A percentile compares a stretch with the other conserved stretches of the same genome.
These are phyloP conservation scores for Mycena vitilis DNA, from an alignment of 768 basidiomycete genomes.

Conservation along the genomic window DNA sequence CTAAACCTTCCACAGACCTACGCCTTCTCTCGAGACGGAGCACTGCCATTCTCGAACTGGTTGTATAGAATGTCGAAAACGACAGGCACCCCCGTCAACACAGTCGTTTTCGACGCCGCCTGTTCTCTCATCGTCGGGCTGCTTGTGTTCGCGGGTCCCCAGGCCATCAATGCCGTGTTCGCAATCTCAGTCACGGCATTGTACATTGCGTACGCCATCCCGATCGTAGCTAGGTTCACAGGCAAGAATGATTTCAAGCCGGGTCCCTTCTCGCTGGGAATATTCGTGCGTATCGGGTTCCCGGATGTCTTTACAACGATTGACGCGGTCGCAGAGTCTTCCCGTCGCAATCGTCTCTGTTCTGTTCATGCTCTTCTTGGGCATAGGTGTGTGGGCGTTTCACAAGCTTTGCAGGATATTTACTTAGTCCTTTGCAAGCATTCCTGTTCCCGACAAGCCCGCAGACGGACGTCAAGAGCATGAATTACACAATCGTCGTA, in stretches of 20 bases:
- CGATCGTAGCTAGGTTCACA: constrained; percentile 49
- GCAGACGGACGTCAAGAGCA: constrained; percentile 50
- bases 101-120: constrained; percentile 54
- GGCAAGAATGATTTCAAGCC: constrained; percentile 47
- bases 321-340: constrained; percentile 50
- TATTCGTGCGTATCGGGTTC: constrained; percentile 38
- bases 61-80: constrained; percentile 53
- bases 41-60: constrained; percentile 57
- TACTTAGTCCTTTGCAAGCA: constrained; percentile 37
- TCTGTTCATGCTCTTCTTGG: constrained; percentile 67
- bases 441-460: constrained; percentile 66
- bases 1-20: constrained; percentile 52
- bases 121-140: constrained; percentile 52
- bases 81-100: constrained; percentile 58
- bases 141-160: constrained; percentile 57
- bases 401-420: background rate
- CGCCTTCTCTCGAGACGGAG: constrained; percentile 46
- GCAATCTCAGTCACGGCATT: constrained; percentile 41
- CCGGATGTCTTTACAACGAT: background rate
- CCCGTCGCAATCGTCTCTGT: constrained; percentile 61
- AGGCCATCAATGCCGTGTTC: constrained; percentile 57
- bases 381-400: constrained; percentile 37
- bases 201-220: constrained; percentile 50
- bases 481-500: constrained; percentile 77
- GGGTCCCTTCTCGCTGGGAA: constrained; percentile 54